Conservation (phyloP, 441 rosid species). For the Populus hybrid region DNA sequence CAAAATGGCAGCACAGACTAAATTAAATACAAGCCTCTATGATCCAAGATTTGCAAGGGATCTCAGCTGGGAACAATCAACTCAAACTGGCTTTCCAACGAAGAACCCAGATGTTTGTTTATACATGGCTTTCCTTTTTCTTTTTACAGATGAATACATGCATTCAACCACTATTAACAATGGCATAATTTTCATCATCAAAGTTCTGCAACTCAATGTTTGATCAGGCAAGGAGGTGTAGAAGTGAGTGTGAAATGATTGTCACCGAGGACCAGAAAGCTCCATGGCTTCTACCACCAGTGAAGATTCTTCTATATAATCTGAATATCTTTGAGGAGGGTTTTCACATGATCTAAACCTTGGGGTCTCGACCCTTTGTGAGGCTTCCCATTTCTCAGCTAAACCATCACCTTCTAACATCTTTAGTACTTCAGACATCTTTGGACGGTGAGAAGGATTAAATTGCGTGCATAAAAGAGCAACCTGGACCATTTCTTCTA, state of each 20-base stretch:
- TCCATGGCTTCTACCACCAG: constrained; percentile 90
- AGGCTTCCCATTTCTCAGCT: constrained; percentile 89
- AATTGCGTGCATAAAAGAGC: constrained; percentile 85
- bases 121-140: constrained; percentile 24
- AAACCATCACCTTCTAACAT: constrained; percentile 92
- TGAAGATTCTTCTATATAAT: constrained; percentile 83
- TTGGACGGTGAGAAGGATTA: constrained; percentile 72
- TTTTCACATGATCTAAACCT: constrained; percentile 37
- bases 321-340: constrained; percentile 45
- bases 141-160: constrained; percentile 54
- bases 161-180: constrained; percentile 32
- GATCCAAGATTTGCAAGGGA: constrained; percentile 22
- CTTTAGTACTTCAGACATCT: constrained; percentile 74
- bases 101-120: constrained; percentile 29
- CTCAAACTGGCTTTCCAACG: constrained; percentile 16
- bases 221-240: background rate
- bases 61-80: constrained; percentile 16
- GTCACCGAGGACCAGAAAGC: constrained; percentile 86
- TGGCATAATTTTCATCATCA: constrained; percentile 16
- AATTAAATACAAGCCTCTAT: background rate
- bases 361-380: constrained; percentile 49
- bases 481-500: constrained; percentile 83
- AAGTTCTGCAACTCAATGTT: constrained; percentile 22
- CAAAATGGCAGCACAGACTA: too few relatives aligned
- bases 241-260: background rate